Percentiles rank a stretch among this genome's conserved stretches.
Conservation (phyloP, 257 asterid species). For the Solanum commersonii region DNA sequence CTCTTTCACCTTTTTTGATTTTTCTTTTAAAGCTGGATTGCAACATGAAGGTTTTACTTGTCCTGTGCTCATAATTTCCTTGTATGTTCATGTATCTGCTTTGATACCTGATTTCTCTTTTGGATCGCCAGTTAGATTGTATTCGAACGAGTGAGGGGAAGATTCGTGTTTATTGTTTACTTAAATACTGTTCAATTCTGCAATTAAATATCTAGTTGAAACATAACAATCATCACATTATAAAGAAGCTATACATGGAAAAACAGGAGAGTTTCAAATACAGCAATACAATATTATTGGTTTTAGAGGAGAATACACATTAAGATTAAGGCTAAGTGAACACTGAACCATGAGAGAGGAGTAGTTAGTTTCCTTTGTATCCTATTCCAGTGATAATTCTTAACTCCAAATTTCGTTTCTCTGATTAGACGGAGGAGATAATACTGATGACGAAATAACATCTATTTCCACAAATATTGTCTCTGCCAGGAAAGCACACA, state of each 20-base stretch:
- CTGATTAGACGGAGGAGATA: neutral
- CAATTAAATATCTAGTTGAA: neutral
- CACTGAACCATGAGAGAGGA: neutral
- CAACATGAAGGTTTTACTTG: neutral
- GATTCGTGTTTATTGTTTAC: neutral
- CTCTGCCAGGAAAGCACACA: slow-evolving; percentile 51
- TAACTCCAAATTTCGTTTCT: neutral
- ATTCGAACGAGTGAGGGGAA: neutral
- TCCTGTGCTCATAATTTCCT: neutral
- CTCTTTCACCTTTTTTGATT: neutral
- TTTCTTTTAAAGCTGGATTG: neutral
- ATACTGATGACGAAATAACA: neutral
- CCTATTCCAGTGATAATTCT: neutral
- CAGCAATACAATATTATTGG: neutral
- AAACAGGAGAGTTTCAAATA: neutral
- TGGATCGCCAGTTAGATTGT: neutral
- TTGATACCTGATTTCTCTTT: neutral
- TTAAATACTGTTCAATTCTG: neutral
- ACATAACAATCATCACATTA: neutral
- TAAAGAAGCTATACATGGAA: neutral
- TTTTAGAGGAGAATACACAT: neutral
- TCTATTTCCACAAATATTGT: slow-evolving; percentile 48
- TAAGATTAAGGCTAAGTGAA: neutral
- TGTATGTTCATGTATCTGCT: neutral
- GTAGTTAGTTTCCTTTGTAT: neutral